A percentile compares a stretch with the other conserved stretches of the same genome.
Evolutionary conservation across 768 basidiomycete genomes (phyloP).

Genomic region (Mycena indigotica): DNA sequence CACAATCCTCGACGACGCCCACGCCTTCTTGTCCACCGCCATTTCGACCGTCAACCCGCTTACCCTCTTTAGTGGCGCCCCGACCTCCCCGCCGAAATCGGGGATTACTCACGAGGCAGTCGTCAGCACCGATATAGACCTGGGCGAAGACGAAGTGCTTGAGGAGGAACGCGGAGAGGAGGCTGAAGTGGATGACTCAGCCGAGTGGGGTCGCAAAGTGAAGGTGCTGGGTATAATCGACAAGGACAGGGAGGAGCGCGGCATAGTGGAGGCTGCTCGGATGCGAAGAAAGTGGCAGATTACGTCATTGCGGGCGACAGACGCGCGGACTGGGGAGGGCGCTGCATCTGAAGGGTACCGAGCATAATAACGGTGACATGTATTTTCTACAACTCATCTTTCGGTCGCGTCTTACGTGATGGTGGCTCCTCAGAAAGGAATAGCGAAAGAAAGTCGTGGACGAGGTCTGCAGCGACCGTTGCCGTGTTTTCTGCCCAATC

Average conservation of each 20-base stretch:
- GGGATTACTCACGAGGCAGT: conserved; percentile 64
- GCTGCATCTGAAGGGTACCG: not conserved
- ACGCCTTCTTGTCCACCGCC: conserved; percentile 62
- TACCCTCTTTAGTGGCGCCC: conserved; percentile 48
- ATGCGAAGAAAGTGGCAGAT: conserved; percentile 53
- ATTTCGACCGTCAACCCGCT: conserved; percentile 53
- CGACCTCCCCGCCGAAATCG: conserved; percentile 36
- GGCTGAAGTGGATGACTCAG: conserved; percentile 75
- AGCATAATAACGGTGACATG: not conserved
- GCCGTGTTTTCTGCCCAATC: conserved; percentile 71
- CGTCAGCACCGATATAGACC: conserved; percentile 65
- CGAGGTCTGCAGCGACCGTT: conserved; percentile 67
- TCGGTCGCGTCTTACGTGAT: conserved; percentile 4
- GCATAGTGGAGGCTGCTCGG: conserved; percentile 30
- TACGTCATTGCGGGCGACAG: conserved; percentile 39
- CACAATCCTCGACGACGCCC: conserved; percentile 71
- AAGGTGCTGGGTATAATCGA: conserved; percentile 54
- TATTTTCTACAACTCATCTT: conserved; percentile 31
- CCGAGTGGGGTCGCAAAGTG: conserved; percentile 55
- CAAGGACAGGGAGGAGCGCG: conserved; percentile 35
- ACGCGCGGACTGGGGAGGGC: conserved; percentile 20
- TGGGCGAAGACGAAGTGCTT: conserved; percentile 75
- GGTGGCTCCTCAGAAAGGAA: conserved; percentile 49
- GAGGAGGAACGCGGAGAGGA: conserved; percentile 81
- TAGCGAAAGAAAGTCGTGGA: conserved; percentile 70